These are phyloP conservation scores for Anethum foeniculum DNA, from an alignment of 140 eudicot species.

Conservation along the genomic window DNA sequence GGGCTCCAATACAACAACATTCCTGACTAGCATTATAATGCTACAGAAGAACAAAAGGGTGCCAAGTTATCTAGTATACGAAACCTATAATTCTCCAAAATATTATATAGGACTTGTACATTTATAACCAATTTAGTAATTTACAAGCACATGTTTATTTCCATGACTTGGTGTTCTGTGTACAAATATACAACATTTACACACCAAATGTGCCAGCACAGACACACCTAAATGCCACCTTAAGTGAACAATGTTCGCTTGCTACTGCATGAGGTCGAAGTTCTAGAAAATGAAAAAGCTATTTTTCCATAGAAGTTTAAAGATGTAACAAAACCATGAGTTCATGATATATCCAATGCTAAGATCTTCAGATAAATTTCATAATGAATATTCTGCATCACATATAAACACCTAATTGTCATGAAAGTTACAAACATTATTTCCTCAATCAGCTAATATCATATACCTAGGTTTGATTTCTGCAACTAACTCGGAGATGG, in stretches of 20 bases:
- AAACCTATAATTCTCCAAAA: neutral
- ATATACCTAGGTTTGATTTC: constrained; percentile 95
- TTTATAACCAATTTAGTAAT: neutral
- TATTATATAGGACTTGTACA: neutral
- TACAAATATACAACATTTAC: neutral
- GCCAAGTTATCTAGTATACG: neutral
- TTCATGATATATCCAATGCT: neutral
- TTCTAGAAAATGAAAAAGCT: neutral
- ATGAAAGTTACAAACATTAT: neutral
- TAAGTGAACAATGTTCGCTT: neutral
- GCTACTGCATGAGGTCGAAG: neutral
- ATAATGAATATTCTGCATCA: neutral
- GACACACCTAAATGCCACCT: neutral
- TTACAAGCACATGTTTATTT: neutral
- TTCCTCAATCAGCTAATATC: constrained; percentile 6
- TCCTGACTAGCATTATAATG: neutral
- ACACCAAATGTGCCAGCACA: neutral
- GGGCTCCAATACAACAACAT: neutral
- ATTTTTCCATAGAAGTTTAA: neutral
- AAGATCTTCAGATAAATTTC: neutral
- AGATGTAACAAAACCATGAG: neutral
- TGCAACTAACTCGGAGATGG: constrained; percentile 72
- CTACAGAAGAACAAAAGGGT: neutral
- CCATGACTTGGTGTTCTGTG: neutral
- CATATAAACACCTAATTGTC: neutral